Conservation (phyloP, 331 rosid genomes). For the Dryas integrifolia region DNA sequence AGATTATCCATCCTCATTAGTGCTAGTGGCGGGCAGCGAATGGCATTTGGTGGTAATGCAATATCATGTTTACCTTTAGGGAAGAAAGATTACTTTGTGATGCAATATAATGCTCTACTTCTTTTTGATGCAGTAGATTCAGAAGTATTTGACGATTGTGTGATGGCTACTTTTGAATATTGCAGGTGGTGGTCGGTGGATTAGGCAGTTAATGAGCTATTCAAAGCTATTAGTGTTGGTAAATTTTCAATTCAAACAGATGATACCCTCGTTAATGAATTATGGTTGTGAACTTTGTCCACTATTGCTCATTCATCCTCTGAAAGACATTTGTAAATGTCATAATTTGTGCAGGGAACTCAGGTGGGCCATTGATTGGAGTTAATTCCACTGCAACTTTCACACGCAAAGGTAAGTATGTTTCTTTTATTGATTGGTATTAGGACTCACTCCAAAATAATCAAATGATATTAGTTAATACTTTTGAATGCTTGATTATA, state of each 20-base stretch:
- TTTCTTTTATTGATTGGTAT: background rate
- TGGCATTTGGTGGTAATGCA: background rate
- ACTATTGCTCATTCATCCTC: background rate
- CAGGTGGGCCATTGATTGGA: constrained; percentile 89
- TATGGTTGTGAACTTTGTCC: too few relatives aligned
- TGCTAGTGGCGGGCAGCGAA: background rate
- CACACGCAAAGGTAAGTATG: constrained; percentile 68
- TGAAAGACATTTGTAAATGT: background rate
- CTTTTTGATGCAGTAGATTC: too few relatives aligned
- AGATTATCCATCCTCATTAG: background rate
- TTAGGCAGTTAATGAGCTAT: constrained; percentile 64
- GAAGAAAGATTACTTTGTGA: too few relatives aligned
- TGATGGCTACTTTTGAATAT: constrained; percentile 38
- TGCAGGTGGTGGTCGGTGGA: constrained; percentile 72
- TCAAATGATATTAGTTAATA: too few relatives aligned
- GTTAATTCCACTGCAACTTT: constrained; percentile 81
- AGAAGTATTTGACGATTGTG: background rate
- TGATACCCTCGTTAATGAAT: background rate
- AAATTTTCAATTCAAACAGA: background rate
- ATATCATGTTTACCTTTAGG: background rate
- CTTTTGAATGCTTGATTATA: background rate
- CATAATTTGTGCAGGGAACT: constrained; percentile 56
- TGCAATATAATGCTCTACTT: too few relatives aligned
- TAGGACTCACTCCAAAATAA: too few relatives aligned
- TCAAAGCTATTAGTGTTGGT: constrained; percentile 75